Evolutionary conservation across 2,329 filamentous ascomycete genomes (phyloP).

Genomic region (Fusarium cicatricum): DNA sequence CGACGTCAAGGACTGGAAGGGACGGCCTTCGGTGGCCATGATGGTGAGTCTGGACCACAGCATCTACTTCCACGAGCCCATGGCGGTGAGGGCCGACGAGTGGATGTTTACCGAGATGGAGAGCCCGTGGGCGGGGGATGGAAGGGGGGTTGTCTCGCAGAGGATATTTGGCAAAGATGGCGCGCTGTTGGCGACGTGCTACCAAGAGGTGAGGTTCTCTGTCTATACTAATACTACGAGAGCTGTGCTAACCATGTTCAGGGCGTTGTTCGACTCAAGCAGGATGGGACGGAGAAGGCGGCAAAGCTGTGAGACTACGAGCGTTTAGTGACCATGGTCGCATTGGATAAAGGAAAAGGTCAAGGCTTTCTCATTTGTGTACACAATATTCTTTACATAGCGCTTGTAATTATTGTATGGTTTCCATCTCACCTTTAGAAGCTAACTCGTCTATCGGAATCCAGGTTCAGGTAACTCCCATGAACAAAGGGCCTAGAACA

Average conservation of each 20-base stretch:
- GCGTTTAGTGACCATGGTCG: background rate
- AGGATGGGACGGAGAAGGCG: constrained; percentile 47
- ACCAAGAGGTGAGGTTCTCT: constrained; percentile 71
- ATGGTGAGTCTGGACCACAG: constrained; percentile 83
- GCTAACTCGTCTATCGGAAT: too few species aligned
- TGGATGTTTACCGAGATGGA: constrained; percentile 86
- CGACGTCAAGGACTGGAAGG: constrained; percentile 57
- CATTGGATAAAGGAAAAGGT: too few species aligned
- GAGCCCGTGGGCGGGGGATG: constrained; percentile 82
- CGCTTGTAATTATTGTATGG: too few species aligned
- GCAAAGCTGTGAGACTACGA: constrained; percentile 44
- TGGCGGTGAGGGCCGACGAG: constrained; percentile 67
- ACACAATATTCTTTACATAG: too few species aligned
- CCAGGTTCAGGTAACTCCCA: too few species aligned
- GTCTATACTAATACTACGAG: background rate
- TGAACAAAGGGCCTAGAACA: too few species aligned
- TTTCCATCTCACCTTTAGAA: too few species aligned
- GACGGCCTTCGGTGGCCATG: constrained; percentile 76
- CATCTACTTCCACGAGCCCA: constrained; percentile 73
- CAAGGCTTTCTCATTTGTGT: too few species aligned
- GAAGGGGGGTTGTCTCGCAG: constrained; percentile 78
- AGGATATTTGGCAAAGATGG: constrained; percentile 77
- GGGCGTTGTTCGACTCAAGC: constrained; percentile 61
- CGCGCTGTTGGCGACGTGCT: constrained; percentile 77
- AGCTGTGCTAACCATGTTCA: constrained; percentile 41